These are phyloP conservation scores for Aureobasidium subglaciale DNA, from an alignment of 2,329 filamentous ascomycete species.

Conservation along the genomic window DNA sequence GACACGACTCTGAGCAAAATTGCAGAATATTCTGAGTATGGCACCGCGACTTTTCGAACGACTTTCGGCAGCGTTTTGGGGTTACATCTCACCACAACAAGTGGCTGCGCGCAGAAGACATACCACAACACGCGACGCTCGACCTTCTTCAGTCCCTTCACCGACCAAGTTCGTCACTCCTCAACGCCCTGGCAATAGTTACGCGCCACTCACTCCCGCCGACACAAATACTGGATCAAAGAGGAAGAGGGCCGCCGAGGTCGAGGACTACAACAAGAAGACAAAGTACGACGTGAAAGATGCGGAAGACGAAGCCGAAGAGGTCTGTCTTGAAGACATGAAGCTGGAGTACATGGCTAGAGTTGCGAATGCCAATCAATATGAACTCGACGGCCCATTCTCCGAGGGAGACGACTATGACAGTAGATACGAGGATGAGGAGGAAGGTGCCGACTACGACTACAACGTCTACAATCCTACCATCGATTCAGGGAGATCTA, in stretches of 20 bases:
- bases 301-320: not conserved
- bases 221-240: not conserved
- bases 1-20: not conserved
- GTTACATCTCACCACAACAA: conserved; percentile 33
- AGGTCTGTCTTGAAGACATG: not conserved
- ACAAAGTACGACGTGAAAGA: not conserved
- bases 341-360: not conserved
- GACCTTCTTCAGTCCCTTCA: not conserved
- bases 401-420: not conserved
- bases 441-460: not conserved
- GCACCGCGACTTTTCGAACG: conserved; percentile 19
- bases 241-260: not conserved
- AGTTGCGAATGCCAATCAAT: not conserved
- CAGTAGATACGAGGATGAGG: not conserved
- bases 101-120: not conserved
- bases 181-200: not conserved
- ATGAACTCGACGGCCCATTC: not conserved
- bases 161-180: not conserved
- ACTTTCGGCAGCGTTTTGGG: conserved; percentile 34
- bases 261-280: not conserved
- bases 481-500: not conserved
- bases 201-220: not conserved
- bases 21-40: not conserved
- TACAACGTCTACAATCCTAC: not conserved
- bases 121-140: not conserved